These are phyloP conservation scores for Ceriops tagal DNA, from an alignment of 345 rosid genomes.

Conservation along the genomic window DNA sequence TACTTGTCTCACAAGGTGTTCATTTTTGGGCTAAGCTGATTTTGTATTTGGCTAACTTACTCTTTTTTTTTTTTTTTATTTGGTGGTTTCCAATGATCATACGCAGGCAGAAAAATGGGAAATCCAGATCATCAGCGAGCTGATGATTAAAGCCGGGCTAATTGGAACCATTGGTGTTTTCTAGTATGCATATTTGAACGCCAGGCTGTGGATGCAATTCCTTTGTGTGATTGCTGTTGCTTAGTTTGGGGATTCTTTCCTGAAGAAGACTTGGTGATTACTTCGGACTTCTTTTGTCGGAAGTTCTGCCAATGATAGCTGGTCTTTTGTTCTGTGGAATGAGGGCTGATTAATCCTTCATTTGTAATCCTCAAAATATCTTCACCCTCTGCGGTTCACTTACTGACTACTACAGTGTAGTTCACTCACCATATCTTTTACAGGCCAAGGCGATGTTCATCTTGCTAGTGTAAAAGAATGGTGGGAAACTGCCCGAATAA, in stretches of 20 bases:
- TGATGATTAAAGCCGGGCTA: conserved; percentile 9
- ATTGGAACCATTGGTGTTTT: neutral
- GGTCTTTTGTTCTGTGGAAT: too few species aligned
- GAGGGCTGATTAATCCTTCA: too few species aligned
- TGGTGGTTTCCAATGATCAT: conserved; percentile 6
- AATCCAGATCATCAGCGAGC: conserved; percentile 43
- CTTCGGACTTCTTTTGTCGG: too few species aligned
- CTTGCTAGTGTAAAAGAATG: too few species aligned
- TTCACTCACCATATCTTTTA: too few species aligned
- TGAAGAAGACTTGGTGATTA: neutral
- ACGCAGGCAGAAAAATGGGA: conserved; percentile 79
- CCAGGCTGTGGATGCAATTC: neutral
- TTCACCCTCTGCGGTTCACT: too few species aligned
- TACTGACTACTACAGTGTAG: too few species aligned
- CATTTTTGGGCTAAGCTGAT: neutral
- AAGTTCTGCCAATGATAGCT: too few species aligned
- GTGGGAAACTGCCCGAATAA: too few species aligned
- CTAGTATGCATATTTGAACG: conserved; percentile 9
- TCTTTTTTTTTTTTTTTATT: neutral
- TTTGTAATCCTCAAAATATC: too few species aligned
- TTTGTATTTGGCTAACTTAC: neutral
- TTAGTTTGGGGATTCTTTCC: conserved; percentile 2
- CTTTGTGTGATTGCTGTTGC: conserved; percentile 11
- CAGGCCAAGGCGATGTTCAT: too few species aligned
- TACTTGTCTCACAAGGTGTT: conserved; percentile 7